phyloP scores from a whole-genome alignment of 805 yeast genomes.

The Kuraishia floccosa region DNA sequence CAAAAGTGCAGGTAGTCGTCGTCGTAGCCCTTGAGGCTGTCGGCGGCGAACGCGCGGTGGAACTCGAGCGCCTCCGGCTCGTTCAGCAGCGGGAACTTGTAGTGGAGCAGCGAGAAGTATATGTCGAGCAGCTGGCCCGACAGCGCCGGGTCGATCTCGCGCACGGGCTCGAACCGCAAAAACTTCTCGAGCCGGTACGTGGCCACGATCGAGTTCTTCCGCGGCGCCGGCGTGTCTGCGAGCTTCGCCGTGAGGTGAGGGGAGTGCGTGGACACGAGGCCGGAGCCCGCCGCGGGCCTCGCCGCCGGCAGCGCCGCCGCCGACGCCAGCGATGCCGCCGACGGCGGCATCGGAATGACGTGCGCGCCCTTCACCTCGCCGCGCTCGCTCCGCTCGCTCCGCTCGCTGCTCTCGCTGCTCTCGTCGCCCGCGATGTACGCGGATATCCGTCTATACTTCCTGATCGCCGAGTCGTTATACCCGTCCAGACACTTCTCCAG shows the following conservation, averaged over 20 bases:
- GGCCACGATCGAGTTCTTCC: neutral
- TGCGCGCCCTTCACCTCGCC: no score
- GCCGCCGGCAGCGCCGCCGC: neutral
- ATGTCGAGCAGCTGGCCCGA: slow-evolving; percentile 40
- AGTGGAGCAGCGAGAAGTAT: slow-evolving; percentile 44
- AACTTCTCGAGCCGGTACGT: slow-evolving; percentile 37
- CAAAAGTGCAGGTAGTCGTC: slow-evolving; percentile 29
- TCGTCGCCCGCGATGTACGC: slow-evolving; percentile 6
- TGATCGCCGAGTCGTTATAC: slow-evolving; percentile 2
- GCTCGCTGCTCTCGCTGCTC: no score
- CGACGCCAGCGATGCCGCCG: neutral
- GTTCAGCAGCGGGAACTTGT: slow-evolving; percentile 43
- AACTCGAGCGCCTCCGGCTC: slow-evolving; percentile 39
- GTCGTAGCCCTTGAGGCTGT: slow-evolving; percentile 18
- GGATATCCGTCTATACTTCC: slow-evolving; percentile 16
- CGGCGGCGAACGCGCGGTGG: slow-evolving; percentile 34
- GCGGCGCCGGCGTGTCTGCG: neutral
- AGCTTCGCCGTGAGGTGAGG: neutral
- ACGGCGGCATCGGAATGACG: no score
- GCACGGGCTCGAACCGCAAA: slow-evolving; percentile 34
- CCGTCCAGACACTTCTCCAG: slow-evolving; percentile 34
- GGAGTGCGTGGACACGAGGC: no score
- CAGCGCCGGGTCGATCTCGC: slow-evolving; percentile 35
- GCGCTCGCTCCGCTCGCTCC: no score
- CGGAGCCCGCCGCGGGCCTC: neutral